A percentile compares a stretch with the other conserved stretches of the same genome.
Conservation (phyloP, 495 filamentous ascomycete genomes). For the Poronia punctata region DNA sequence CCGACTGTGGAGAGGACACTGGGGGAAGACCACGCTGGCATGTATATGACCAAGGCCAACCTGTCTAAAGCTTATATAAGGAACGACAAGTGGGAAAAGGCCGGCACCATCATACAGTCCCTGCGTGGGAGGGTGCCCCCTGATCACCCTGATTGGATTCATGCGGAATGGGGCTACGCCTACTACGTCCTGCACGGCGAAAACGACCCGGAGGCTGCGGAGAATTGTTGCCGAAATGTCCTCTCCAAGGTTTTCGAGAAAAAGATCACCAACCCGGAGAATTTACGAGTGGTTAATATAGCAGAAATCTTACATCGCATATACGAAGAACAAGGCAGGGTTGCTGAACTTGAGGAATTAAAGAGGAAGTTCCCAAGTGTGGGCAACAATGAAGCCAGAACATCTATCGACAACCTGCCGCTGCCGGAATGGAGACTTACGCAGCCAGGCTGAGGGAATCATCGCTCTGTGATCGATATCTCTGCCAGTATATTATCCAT, state of each 20-base stretch:
- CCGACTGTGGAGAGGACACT: conserved; percentile 20
- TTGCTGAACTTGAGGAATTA: conserved; percentile 6
- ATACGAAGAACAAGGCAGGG: conserved; percentile 13
- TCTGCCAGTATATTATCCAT: too few species aligned
- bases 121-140: conserved; percentile 6
- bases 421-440: conserved; percentile 3
- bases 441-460: too few species aligned
- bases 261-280: conserved; percentile 11
- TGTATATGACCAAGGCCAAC: conserved; percentile 26
- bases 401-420: conserved; percentile 4
- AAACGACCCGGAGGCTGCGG: conserved; percentile 2
- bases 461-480: too few species aligned
- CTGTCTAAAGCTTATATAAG: conserved; percentile 23
- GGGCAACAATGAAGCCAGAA: background rate
- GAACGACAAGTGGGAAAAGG: conserved; percentile 19
- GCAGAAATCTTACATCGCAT: conserved; percentile 17
- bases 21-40: conserved; percentile 21
- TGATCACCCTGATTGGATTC: conserved; percentile 2
- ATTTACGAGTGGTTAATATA: conserved; percentile 14
- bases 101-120: conserved; percentile 10
- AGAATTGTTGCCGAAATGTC: conserved; percentile 6
- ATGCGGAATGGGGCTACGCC: conserved; percentile 7
- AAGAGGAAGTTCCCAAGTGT: conserved; percentile 7
- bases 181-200: conserved; percentile 6
- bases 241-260: conserved; percentile 4